phyloP scores from a whole-genome alignment of 108 stramenopile genomes.

The Pseudonitzschia pungens region DNA sequence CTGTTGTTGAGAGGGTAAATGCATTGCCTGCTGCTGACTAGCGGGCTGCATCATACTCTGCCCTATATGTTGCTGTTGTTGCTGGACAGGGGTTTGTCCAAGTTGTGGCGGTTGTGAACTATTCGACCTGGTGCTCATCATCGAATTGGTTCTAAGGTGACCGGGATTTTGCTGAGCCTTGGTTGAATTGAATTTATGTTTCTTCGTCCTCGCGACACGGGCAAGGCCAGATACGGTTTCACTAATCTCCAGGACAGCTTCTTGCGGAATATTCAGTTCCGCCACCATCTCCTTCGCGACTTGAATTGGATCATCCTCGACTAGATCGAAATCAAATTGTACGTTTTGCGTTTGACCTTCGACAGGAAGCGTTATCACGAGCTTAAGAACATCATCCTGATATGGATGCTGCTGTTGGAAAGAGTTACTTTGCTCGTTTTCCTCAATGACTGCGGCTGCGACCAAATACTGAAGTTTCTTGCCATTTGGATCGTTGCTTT shows the following conservation, averaged over 20 bases:
- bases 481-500: not conserved
- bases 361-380: slow-evolving; percentile 75
- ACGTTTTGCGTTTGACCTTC: slow-evolving; percentile 79
- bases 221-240: slow-evolving; percentile 85
- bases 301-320: slow-evolving; percentile 83
- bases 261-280: slow-evolving; percentile 77
- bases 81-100: not conserved
- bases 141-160: slow-evolving; percentile 9
- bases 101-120: slow-evolving; percentile 13
- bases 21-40: slow-evolving; percentile 24
- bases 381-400: slow-evolving; percentile 71
- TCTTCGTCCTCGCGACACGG: slow-evolving; percentile 66
- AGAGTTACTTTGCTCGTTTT: slow-evolving; percentile 19
- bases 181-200: slow-evolving; percentile 58
- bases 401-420: slow-evolving; percentile 43
- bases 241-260: slow-evolving; percentile 80
- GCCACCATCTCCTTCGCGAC: slow-evolving; percentile 88
- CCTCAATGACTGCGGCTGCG: slow-evolving; percentile 60
- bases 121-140: not conserved
- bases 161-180: slow-evolving; percentile 10
- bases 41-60: slow-evolving; percentile 10
- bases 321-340: slow-evolving; percentile 85
- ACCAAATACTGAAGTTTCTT: slow-evolving; percentile 57
- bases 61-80: slow-evolving; percentile 24
- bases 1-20: slow-evolving; percentile 22